phyloP scores from a whole-genome alignment of 225 moss, liverwort and hornwort genomes.

The Ulota crispa region DNA sequence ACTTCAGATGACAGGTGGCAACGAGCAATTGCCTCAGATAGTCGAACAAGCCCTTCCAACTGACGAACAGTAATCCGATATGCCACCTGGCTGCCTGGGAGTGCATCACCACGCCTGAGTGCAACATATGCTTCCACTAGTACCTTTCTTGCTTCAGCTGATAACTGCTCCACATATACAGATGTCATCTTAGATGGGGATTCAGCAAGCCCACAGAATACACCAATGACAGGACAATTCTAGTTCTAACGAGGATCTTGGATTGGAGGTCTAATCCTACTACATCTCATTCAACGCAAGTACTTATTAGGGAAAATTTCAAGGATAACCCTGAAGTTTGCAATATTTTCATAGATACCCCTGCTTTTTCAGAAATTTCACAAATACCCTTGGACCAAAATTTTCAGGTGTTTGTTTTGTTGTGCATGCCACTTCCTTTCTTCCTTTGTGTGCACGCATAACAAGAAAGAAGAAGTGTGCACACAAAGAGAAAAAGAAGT shows the following conservation, averaged over 20 bases:
- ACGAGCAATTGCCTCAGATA: conserved; percentile 94
- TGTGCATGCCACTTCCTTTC: no score
- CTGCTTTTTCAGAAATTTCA: no score
- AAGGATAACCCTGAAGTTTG: no score
- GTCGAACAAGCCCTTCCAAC: conserved; percentile 88
- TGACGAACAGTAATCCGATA: conserved; percentile 97
- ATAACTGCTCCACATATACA: conserved; percentile 63
- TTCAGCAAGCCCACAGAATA: conserved; percentile 1
- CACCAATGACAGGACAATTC: neutral
- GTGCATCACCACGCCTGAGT: conserved; percentile 87
- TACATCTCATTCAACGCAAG: neutral
- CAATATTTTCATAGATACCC: no score
- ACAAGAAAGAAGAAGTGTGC: no score
- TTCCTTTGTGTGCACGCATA: no score
- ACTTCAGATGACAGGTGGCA: conserved; percentile 74
- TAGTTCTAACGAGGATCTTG: neutral
- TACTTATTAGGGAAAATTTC: no score
- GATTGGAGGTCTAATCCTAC: neutral
- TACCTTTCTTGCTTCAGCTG: conserved; percentile 68
- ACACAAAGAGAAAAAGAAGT: no score
- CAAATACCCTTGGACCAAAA: no score
- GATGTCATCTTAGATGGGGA: neutral
- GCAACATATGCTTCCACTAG: conserved; percentile 92
- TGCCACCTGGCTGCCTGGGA: conserved; percentile 93
- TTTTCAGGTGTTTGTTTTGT: no score